A percentile compares a stretch with the other conserved stretches of the same genome.
Evolutionary conservation across 345 rosid genomes (phyloP).

Genomic region (Populus deltoides): DNA sequence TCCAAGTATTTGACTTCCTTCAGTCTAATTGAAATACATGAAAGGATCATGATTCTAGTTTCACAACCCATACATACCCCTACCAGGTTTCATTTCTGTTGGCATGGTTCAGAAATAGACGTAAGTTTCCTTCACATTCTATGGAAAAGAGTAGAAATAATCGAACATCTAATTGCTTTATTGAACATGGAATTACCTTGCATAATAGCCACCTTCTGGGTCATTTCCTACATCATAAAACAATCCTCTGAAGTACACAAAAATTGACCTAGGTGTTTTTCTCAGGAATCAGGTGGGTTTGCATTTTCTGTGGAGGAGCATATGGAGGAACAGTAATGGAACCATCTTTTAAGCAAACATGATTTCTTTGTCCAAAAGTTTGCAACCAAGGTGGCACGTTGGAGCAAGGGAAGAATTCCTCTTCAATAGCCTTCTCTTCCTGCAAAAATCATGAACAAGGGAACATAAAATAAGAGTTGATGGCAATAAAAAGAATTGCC

Average conservation of each 20-base stretch:
- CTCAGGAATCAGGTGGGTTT: slow-evolving; percentile 69
- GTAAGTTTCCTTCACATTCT: not conserved
- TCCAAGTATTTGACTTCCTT: not conserved
- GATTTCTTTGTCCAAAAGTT: slow-evolving; percentile 92
- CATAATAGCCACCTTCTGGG: slow-evolving; percentile 96
- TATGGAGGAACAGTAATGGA: slow-evolving; percentile 89
- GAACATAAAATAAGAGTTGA: not conserved
- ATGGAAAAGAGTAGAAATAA: not conserved
- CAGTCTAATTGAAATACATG: not conserved
- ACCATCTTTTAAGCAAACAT: slow-evolving; percentile 81
- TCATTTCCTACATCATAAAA: slow-evolving; percentile 91
- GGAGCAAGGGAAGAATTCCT: slow-evolving; percentile 79
- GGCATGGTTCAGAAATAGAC: not conserved
- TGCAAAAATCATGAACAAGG: slow-evolving; percentile 17
- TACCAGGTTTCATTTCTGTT: not conserved
- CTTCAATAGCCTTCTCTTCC: slow-evolving; percentile 93
- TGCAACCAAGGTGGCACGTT: slow-evolving; percentile 85
- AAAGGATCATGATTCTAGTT: not conserved
- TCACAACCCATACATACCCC: not conserved
- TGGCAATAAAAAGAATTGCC: not conserved
- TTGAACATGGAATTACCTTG: slow-evolving; percentile 49
- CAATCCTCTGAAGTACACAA: slow-evolving; percentile 91
- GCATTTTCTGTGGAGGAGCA: slow-evolving; percentile 97
- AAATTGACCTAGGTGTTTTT: slow-evolving; percentile 83
- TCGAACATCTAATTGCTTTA: not conserved